Evolutionary conservation across 1,284 basidiomycete genomes (phyloP).

Genomic region (Ceratobasidium sp.): DNA sequence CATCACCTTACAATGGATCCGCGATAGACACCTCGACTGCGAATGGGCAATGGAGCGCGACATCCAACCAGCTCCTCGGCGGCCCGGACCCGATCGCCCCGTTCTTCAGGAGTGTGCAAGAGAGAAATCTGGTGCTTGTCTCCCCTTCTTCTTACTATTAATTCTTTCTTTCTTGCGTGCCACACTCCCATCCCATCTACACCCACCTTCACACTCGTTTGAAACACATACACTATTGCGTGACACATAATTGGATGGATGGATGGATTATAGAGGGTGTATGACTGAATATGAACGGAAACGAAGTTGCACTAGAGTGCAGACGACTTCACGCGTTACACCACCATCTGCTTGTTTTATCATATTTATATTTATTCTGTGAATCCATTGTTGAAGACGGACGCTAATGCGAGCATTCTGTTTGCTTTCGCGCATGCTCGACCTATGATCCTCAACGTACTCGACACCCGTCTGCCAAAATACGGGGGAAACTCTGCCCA

Average conservation of each 20-base stretch:
- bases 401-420: constrained; percentile 43
- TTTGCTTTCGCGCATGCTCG: constrained; percentile 38
- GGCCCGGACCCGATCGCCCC: constrained; percentile 63
- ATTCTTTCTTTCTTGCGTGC: constrained; percentile 23
- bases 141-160: constrained; percentile 45
- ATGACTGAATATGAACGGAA: constrained; percentile 43
- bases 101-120: constrained; percentile 63
- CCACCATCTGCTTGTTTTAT: constrained; percentile 38
- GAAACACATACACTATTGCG: constrained; percentile 42
- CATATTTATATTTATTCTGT: constrained; percentile 45
- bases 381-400: constrained; percentile 45
- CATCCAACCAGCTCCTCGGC: constrained; percentile 44
- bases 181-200: constrained; percentile 25
- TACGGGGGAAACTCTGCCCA: constrained; percentile 40
- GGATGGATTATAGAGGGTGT: constrained; percentile 44
- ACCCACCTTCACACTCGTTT: constrained; percentile 35
- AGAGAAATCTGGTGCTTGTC: constrained; percentile 62
- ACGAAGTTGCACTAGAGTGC: constrained; percentile 32
- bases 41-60: constrained; percentile 61
- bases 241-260: constrained; percentile 43
- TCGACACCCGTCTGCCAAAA: constrained; percentile 29
- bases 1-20: constrained; percentile 28
- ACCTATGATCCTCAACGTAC: neutral
- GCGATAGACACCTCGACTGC: constrained; percentile 34
- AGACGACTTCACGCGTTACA: constrained; percentile 37